Percentiles rank a stretch among this genome's conserved stretches.
Conservation (phyloP, 1,284 basidiomycete species). For the Anthracocystis panici-leucophaei region DNA sequence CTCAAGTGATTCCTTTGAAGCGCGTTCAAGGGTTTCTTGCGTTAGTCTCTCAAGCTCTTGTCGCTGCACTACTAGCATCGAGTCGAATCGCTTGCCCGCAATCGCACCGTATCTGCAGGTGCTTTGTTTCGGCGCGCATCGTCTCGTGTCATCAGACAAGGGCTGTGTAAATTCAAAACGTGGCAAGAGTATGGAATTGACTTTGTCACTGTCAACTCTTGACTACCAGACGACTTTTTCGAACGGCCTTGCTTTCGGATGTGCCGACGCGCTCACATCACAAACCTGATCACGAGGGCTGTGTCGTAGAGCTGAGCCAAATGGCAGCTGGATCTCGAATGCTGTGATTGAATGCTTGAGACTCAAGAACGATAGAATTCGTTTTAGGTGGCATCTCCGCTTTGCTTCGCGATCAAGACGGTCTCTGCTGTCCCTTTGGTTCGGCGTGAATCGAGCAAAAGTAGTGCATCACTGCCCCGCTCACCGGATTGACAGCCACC, state of each 20-base stretch:
- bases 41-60: too few relatives aligned
- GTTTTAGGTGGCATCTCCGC: too few relatives aligned
- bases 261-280: constrained; percentile 7
- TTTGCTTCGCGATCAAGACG: constrained; percentile 5
- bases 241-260: constrained; percentile 2
- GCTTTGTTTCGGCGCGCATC: neutral
- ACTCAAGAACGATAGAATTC: too few relatives aligned
- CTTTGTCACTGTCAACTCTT: neutral
- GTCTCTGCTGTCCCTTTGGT: constrained; percentile 27
- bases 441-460: constrained; percentile 56
- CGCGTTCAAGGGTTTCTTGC: too few relatives aligned
- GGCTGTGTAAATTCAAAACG: constrained; percentile 17
- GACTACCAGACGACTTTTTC: too few relatives aligned
- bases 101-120: constrained; percentile 7
- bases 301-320: neutral
- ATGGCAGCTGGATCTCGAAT: neutral
- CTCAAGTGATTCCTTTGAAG: too few relatives aligned
- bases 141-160: neutral
- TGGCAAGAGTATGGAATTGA: neutral
- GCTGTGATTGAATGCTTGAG: too few relatives aligned
- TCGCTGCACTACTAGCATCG: too few relatives aligned
- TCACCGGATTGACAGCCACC: constrained; percentile 80
- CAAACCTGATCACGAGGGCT: too few relatives aligned
- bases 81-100: constrained; percentile 22
- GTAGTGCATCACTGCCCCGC: constrained; percentile 64